Conservation (phyloP, 23 red algal genomes). For the Agarophyton chilense region DNA sequence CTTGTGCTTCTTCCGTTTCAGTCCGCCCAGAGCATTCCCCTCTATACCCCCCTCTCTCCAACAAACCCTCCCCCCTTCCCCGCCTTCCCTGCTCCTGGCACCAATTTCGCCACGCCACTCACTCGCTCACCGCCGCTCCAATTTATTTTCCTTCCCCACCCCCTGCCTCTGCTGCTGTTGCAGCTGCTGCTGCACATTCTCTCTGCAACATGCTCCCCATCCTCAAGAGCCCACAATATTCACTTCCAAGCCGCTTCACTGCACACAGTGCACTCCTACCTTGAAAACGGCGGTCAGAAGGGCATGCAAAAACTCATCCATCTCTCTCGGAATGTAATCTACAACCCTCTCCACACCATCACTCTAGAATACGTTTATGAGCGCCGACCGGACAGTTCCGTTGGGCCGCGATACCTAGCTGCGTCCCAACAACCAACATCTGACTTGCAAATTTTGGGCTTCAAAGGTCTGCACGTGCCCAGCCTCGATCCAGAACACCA, state of each 20-base stretch:
- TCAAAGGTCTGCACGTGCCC: slow-evolving; percentile 12
- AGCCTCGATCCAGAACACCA: neutral
- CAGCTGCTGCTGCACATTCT: neutral
- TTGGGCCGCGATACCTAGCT: neutral
- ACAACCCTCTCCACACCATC: slow-evolving; percentile 35
- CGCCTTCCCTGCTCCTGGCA: neutral
- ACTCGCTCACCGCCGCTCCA: neutral
- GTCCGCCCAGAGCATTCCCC: too few relatives aligned
- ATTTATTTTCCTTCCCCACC: too few relatives aligned
- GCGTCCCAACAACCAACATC: slow-evolving; percentile 5
- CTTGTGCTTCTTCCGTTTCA: too few relatives aligned
- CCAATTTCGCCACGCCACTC: neutral
- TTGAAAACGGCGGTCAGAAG: slow-evolving; percentile 34
- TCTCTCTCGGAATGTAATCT: slow-evolving; percentile 5
- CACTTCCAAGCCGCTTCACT: neutral
- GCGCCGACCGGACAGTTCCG: slow-evolving; percentile 12
- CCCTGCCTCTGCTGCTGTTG: too few relatives aligned
- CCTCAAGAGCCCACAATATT: neutral
- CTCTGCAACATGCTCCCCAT: neutral
- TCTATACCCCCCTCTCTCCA: neutral
- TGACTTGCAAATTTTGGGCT: slow-evolving; percentile 27
- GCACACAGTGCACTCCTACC: slow-evolving; percentile 20
- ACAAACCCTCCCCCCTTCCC: neutral
- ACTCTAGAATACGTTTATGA: neutral
- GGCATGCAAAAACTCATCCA: slow-evolving; percentile 5